A percentile compares a stretch with the other conserved stretches of the same genome.
phyloP scores from a whole-genome alignment of 2,329 filamentous ascomycete genomes.

The Venturia carpophila region DNA sequence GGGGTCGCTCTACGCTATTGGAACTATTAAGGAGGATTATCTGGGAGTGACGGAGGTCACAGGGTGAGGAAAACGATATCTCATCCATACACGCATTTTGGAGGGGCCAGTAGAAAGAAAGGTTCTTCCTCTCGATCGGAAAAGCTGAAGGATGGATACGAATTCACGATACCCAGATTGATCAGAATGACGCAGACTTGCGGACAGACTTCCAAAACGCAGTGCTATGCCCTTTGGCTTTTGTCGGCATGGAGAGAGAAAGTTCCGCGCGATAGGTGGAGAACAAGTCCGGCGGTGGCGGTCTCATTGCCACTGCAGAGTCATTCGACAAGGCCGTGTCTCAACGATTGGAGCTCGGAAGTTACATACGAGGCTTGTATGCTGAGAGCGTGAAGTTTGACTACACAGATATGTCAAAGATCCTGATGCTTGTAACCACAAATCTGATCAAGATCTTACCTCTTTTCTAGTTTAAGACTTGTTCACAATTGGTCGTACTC shows the following conservation, averaged over 20 bases:
- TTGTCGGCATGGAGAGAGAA: background rate
- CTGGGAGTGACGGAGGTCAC: slow-evolving; percentile 25
- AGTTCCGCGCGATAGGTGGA: background rate
- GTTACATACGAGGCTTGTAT: background rate
- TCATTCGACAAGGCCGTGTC: background rate
- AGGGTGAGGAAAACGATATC: background rate
- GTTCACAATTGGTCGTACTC: too few species aligned
- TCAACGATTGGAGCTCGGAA: background rate
- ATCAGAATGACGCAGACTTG: background rate
- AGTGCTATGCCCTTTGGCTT: background rate
- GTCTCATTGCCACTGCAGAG: background rate
- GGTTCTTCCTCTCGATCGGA: background rate
- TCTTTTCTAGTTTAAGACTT: background rate
- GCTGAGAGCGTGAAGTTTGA: background rate
- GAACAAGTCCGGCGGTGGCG: background rate
- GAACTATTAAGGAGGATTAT: slow-evolving; percentile 77
- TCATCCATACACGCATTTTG: background rate
- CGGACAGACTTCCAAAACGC: background rate
- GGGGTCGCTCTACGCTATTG: slow-evolving; percentile 92
- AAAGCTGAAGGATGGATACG: background rate
- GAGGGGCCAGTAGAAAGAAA: background rate
- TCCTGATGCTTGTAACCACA: too few species aligned
- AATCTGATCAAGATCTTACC: too few species aligned
- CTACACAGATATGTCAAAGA: too few species aligned
- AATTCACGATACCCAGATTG: background rate